Evolutionary conservation across 2,329 filamentous ascomycete species (phyloP).

Genomic region (Diaporthe ampelina): DNA sequence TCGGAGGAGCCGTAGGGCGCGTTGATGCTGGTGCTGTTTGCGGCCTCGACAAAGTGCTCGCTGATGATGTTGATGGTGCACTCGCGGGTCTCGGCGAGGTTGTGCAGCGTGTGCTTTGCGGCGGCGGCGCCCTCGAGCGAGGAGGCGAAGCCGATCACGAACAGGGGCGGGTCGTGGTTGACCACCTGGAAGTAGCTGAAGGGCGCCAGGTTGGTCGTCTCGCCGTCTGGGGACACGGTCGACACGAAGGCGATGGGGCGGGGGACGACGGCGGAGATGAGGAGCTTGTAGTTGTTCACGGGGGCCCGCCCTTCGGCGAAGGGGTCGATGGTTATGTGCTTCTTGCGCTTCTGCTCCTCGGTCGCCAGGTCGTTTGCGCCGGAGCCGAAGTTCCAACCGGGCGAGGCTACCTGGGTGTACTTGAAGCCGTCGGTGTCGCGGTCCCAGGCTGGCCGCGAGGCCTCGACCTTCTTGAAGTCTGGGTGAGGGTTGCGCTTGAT

Average conservation of each 20-base stretch:
- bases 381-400: conserved; percentile 75
- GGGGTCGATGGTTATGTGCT: conserved; percentile 85
- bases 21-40: conserved; percentile 85
- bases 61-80: conserved; percentile 90
- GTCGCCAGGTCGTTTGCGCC: conserved; percentile 70
- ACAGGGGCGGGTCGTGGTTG: conserved; percentile 86
- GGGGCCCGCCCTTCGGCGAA: conserved; percentile 77
- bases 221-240: conserved; percentile 71
- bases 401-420: conserved; percentile 74
- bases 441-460: conserved; percentile 73
- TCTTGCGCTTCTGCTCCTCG: conserved; percentile 53
- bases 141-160: conserved; percentile 69
- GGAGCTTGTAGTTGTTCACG: conserved; percentile 88
- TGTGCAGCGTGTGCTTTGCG: conserved; percentile 83
- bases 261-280: conserved; percentile 87
- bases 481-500: conserved; percentile 77
- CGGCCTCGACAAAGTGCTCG: conserved; percentile 88
- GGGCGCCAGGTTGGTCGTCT: conserved; percentile 80
- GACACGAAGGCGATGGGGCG: conserved; percentile 81
- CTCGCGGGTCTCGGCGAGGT: conserved; percentile 78
- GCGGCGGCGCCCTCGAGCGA: conserved; percentile 63
- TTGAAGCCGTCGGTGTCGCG: conserved; percentile 57
- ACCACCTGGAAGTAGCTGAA: conserved; percentile 88
- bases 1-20: conserved; percentile 82
- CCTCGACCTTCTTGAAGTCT: conserved; percentile 82